Conservation (phyloP, 2,329 filamentous ascomycete species). For the Pyrenophora graminea region DNA sequence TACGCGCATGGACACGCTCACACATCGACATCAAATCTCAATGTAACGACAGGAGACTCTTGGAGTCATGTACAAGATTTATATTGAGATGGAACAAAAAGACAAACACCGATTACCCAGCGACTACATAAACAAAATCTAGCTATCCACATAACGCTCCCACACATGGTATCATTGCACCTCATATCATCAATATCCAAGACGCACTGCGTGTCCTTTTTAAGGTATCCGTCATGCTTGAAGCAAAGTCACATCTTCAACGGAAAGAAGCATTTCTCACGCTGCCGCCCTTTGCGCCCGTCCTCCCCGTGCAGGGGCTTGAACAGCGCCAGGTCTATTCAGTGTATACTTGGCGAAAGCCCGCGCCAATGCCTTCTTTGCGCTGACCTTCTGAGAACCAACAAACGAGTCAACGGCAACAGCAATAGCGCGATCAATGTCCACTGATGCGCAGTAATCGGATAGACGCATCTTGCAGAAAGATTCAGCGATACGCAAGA, state of each 20-base stretch:
- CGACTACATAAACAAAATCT: neutral
- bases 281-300: constrained; percentile 37
- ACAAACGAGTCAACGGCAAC: constrained; percentile 97
- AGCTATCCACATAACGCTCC: neutral
- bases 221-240: constrained; percentile 6
- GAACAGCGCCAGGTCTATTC: constrained; percentile 50
- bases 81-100: too few relatives aligned
- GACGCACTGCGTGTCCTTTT: constrained; percentile 2
- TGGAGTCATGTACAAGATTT: too few relatives aligned
- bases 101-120: too few relatives aligned
- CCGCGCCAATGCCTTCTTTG: constrained; percentile 91
- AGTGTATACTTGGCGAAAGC: constrained; percentile 91
- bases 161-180: constrained; percentile 24
- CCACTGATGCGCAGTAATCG: constrained; percentile 85
- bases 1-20: neutral
- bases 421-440: constrained; percentile 96
- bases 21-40: neutral
- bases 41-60: too few relatives aligned
- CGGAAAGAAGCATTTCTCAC: constrained; percentile 5
- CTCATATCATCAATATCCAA: constrained; percentile 8
- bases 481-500: constrained; percentile 90
- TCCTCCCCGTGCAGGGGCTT: constrained; percentile 29
- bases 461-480: constrained; percentile 99
- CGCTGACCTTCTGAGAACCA: constrained; percentile 93
- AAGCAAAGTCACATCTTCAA: neutral